These are phyloP conservation scores for Herpetospermum pedunculosum DNA, from an alignment of 306 rosid genomes.

Conservation along the genomic window DNA sequence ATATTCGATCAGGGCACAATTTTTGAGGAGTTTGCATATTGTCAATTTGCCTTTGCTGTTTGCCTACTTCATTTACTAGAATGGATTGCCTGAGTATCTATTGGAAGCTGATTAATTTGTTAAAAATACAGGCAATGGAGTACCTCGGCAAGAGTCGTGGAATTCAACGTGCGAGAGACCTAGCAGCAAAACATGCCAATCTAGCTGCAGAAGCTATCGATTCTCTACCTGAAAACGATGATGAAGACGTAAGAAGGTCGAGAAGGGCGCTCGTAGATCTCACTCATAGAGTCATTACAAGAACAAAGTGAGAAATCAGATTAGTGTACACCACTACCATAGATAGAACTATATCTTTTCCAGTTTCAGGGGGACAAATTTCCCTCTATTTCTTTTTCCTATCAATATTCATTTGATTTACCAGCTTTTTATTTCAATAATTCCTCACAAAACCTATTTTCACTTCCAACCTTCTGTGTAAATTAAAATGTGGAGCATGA, in stretches of 20 bases:
- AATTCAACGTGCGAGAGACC: constrained; percentile 70
- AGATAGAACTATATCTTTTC: not conserved
- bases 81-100: not conserved
- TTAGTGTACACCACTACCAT: not conserved
- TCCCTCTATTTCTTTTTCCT: not conserved
- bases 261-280: constrained; percentile 84
- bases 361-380: constrained; percentile 1
- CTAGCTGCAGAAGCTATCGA: constrained; percentile 84
- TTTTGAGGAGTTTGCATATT: no score
- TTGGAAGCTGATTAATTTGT: not conserved
- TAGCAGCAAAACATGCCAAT: constrained; percentile 72
- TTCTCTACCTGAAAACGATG: constrained; percentile 52
- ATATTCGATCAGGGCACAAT: no score
- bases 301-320: constrained; percentile 45
- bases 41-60: no score
- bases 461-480: not conserved
- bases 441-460: not conserved
- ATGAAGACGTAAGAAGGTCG: constrained; percentile 66
- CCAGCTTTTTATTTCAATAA: constrained; percentile 3
- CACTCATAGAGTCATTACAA: constrained; percentile 66
- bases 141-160: constrained; percentile 78
- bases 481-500: constrained; percentile 5
- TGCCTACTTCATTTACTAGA: not conserved
- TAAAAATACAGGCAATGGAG: constrained; percentile 57
- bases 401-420: not conserved